Conservation (phyloP, 2,329 filamentous ascomycete genomes). For the Talaromyces funiculosus region DNA sequence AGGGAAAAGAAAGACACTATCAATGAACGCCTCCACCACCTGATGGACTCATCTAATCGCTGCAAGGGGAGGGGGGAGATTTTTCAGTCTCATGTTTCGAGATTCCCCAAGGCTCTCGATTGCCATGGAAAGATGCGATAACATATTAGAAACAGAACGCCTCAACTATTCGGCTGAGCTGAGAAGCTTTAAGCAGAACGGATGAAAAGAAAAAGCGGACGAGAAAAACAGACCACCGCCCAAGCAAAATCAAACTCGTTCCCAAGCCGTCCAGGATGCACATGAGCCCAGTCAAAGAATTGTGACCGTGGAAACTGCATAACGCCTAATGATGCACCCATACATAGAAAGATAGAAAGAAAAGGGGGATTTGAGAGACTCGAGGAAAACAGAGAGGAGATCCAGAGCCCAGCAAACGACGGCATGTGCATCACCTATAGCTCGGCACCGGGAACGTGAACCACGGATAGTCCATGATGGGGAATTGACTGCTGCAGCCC, state of each 20-base stretch:
- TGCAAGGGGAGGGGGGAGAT: background rate
- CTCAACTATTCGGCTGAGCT: background rate
- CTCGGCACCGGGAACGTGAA: slow-evolving; percentile 9
- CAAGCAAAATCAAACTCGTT: background rate
- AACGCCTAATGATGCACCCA: slow-evolving; percentile 10
- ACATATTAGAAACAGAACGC: background rate
- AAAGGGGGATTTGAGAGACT: background rate
- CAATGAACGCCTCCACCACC: slow-evolving; percentile 8
- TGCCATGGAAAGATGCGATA: background rate
- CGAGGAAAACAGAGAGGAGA: background rate
- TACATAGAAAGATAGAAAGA: background rate
- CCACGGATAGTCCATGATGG: slow-evolving; percentile 18
- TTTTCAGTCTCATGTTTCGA: slow-evolving; percentile 1
- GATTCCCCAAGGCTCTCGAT: background rate
- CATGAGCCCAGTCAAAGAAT: slow-evolving; percentile 1
- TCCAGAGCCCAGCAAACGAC: background rate
- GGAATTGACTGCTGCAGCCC: slow-evolving; percentile 34
- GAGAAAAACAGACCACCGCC: background rate
- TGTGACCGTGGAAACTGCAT: slow-evolving; percentile 4
- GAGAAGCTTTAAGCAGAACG: background rate
- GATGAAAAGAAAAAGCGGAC: background rate
- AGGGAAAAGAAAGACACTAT: background rate
- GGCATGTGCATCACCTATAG: background rate
- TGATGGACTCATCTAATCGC: background rate
- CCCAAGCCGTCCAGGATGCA: slow-evolving; percentile 3